Conservation (phyloP, 768 basidiomycete genomes). For the Rickenella mellea region DNA sequence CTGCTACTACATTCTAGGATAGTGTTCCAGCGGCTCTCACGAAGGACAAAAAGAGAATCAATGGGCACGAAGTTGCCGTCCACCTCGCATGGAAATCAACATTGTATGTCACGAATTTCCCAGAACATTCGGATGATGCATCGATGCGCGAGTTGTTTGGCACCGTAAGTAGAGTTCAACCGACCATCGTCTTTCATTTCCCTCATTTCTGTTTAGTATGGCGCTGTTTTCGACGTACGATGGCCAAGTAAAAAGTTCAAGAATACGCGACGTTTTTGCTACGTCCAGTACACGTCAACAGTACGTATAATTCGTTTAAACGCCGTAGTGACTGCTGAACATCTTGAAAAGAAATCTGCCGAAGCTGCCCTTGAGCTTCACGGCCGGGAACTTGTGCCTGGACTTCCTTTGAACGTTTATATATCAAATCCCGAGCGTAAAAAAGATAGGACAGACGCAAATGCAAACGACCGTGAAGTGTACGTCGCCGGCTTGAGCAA, state of each 20-base stretch:
- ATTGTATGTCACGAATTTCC: conserved; percentile 93
- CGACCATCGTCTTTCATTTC: not conserved
- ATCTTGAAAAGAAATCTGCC: conserved; percentile 43
- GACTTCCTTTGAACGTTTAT: conserved; percentile 60
- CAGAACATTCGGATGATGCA: conserved; percentile 72
- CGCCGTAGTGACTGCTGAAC: not conserved
- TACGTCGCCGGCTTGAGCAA: conserved; percentile 83
- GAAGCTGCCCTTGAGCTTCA: conserved; percentile 73
- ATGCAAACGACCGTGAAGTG: conserved; percentile 75
- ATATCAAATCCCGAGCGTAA: conserved; percentile 87
- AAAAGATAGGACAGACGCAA: conserved; percentile 83
- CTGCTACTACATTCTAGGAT: conserved; percentile 36
- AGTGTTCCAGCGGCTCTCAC: conserved; percentile 80
- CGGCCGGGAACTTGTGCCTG: conserved; percentile 63
- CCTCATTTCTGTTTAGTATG: conserved; percentile 47
- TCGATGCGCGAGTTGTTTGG: conserved; percentile 69
- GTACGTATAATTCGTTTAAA: conserved; percentile 34
- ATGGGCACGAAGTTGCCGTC: conserved; percentile 69
- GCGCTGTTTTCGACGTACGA: conserved; percentile 84
- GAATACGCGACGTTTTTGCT: conserved; percentile 83
- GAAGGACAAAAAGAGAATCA: conserved; percentile 87
- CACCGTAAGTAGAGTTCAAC: conserved; percentile 37
- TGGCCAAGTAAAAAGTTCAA: conserved; percentile 99
- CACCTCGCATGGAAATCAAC: conserved; percentile 92
- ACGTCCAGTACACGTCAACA: conserved; percentile 82